Conservation (phyloP, 2,329 filamentous ascomycete genomes). For the Cercospora berteroae region DNA sequence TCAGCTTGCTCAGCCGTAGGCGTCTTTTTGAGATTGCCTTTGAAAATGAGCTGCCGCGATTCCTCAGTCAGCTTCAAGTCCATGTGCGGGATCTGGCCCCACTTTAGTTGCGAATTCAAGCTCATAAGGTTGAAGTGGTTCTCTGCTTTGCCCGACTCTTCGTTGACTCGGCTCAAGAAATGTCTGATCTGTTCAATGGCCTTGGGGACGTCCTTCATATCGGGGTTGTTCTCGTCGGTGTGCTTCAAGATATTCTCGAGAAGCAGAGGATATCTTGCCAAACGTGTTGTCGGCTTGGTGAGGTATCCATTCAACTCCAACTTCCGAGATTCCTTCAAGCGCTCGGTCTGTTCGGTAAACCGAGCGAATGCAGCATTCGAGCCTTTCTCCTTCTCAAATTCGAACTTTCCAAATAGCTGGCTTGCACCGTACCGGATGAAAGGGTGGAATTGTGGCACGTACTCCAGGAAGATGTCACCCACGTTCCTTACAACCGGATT, state of each 20-base stretch:
- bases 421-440: slow-evolving; percentile 96
- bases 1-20: slow-evolving; percentile 78
- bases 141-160: slow-evolving; percentile 93
- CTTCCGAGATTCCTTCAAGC: slow-evolving; percentile 93
- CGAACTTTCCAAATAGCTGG: slow-evolving; percentile 94
- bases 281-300: slow-evolving; percentile 92
- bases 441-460: slow-evolving; percentile 86
- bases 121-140: slow-evolving; percentile 95
- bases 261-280: slow-evolving; percentile 89
- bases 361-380: slow-evolving; percentile 80
- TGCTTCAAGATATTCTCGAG: slow-evolving; percentile 90
- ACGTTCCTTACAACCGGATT: slow-evolving; percentile 83
- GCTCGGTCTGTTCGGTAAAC: slow-evolving; percentile 94
- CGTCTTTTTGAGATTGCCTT: slow-evolving; percentile 88
- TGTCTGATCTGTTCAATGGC: slow-evolving; percentile 84
- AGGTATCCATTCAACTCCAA: slow-evolving; percentile 95
- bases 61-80: slow-evolving; percentile 94
- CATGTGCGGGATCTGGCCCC: slow-evolving; percentile 83
- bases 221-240: slow-evolving; percentile 82
- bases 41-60: slow-evolving; percentile 88
- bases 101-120: slow-evolving; percentile 87
- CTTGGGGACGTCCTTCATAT: slow-evolving; percentile 88
- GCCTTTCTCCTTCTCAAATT: slow-evolving; percentile 94
- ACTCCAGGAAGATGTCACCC: slow-evolving; percentile 92
- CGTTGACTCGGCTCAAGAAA: slow-evolving; percentile 82